A percentile compares a stretch with the other conserved stretches of the same genome.
These are phyloP conservation scores for Salvia hispanica DNA, from an alignment of 257 asterid species.

Conservation along the genomic window DNA sequence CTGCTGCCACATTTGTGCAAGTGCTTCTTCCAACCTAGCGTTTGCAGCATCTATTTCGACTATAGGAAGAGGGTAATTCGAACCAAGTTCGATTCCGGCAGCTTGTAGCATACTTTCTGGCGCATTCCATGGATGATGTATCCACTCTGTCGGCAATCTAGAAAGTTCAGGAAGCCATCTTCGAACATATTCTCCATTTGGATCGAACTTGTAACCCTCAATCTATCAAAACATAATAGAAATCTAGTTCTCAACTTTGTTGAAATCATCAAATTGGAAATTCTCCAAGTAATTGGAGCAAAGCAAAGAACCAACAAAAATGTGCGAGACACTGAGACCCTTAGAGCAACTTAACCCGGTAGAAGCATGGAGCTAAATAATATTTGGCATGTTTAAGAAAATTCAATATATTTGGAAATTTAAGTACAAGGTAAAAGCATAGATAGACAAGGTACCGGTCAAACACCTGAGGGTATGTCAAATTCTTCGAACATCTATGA, in stretches of 20 bases:
- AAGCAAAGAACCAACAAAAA: no score
- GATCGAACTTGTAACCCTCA: conserved; percentile 87
- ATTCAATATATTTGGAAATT: background rate
- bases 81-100: conserved; percentile 90
- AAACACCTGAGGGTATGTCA: background rate
- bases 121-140: conserved; percentile 92
- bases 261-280: background rate
- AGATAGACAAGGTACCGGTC: background rate
- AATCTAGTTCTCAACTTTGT: background rate
- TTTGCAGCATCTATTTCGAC: conserved; percentile 75
- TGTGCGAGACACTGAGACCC: no score
- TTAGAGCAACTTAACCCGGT: background rate
- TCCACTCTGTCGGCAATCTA: conserved; percentile 90
- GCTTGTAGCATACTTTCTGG: conserved; percentile 91
- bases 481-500: no score
- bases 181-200: conserved; percentile 90
- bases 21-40: conserved; percentile 67
- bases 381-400: background rate
- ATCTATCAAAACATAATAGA: conserved; percentile 44
- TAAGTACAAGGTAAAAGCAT: background rate
- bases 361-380: background rate
- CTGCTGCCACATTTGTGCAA: conserved; percentile 80
- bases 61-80: conserved; percentile 84
- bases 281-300: background rate
- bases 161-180: conserved; percentile 97